These are phyloP conservation scores for Boletus reticuloceps DNA, from an alignment of 768 basidiomycete species.

Conservation along the genomic window DNA sequence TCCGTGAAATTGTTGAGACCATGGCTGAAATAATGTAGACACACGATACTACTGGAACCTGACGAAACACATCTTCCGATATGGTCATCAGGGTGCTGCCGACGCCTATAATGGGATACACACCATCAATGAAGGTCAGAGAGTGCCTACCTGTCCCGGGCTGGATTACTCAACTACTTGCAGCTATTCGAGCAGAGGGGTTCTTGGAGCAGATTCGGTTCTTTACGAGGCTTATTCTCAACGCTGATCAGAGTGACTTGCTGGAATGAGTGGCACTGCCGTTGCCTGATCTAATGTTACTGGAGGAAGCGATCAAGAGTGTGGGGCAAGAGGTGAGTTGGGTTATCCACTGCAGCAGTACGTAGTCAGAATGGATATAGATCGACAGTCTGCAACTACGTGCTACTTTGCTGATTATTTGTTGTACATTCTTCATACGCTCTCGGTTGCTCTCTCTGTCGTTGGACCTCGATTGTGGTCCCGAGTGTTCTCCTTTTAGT, in stretches of 20 bases:
- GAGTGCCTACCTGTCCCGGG: too few relatives aligned
- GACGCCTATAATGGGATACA: slow-evolving; percentile 37
- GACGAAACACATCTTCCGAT: slow-evolving; percentile 47
- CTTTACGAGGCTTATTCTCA: slow-evolving; percentile 33
- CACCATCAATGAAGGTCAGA: slow-evolving; percentile 30
- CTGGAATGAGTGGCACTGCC: slow-evolving; percentile 6
- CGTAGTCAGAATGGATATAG: too few relatives aligned
- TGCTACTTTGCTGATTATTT: too few relatives aligned
- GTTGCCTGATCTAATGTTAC: too few relatives aligned
- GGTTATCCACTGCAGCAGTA: too few relatives aligned
- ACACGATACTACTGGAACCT: slow-evolving; percentile 46
- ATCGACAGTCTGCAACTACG: too few relatives aligned
- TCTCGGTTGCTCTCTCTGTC: too few relatives aligned
- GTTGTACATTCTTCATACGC: too few relatives aligned
- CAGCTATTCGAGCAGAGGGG: slow-evolving; percentile 29
- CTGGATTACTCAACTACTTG: neutral
- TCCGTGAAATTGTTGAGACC: slow-evolving; percentile 4
- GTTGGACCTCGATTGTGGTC: too few relatives aligned
- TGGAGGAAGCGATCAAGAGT: too few relatives aligned
- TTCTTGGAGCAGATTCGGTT: slow-evolving; percentile 33
- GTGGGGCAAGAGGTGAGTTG: too few relatives aligned
- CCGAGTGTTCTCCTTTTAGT: too few relatives aligned
- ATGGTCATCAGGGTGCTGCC: slow-evolving; percentile 29
- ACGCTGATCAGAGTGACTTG: slow-evolving; percentile 29
- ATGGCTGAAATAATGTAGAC: slow-evolving; percentile 28